These are phyloP conservation scores for Leccinum truebloodii DNA, from an alignment of 768 basidiomycete species.

Conservation along the genomic window DNA sequence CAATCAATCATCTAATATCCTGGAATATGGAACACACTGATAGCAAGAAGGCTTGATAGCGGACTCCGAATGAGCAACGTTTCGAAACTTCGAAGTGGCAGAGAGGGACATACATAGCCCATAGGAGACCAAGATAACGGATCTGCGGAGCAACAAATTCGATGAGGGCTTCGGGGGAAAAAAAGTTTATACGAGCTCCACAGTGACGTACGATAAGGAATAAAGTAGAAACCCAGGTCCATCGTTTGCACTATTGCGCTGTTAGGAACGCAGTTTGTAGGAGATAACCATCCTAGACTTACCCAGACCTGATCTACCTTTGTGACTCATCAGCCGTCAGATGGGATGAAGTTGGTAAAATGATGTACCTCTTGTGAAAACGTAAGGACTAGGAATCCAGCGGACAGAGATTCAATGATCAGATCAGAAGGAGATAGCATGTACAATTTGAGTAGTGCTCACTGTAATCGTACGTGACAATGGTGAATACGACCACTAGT, in stretches of 20 bases:
- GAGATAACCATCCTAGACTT: neutral
- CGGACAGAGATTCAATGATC: neutral
- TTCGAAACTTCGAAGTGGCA: neutral
- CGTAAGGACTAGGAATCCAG: slow-evolving; percentile 9
- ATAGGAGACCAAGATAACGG: neutral
- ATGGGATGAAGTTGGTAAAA: neutral
- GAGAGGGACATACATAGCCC: neutral
- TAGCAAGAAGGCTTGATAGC: neutral
- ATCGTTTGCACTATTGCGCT: neutral
- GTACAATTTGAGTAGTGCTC: neutral
- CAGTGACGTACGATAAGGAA: neutral
- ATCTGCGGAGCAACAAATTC: neutral
- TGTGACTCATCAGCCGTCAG: neutral
- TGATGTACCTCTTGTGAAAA: slow-evolving; percentile 12
- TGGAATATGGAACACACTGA: neutral
- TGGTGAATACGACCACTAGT: slow-evolving; percentile 5
- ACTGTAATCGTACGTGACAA: slow-evolving; percentile 20
- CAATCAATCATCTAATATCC: neutral
- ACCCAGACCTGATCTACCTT: slow-evolving; percentile 10
- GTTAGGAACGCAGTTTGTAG: neutral
- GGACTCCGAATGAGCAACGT: neutral
- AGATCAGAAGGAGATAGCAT: neutral
- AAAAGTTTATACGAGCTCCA: neutral
- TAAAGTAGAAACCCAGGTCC: neutral
- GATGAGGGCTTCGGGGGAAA: neutral